These are phyloP conservation scores for Amborella trichopoda DNA, from an alignment of 164 flowering plant species.

Conservation along the genomic window DNA sequence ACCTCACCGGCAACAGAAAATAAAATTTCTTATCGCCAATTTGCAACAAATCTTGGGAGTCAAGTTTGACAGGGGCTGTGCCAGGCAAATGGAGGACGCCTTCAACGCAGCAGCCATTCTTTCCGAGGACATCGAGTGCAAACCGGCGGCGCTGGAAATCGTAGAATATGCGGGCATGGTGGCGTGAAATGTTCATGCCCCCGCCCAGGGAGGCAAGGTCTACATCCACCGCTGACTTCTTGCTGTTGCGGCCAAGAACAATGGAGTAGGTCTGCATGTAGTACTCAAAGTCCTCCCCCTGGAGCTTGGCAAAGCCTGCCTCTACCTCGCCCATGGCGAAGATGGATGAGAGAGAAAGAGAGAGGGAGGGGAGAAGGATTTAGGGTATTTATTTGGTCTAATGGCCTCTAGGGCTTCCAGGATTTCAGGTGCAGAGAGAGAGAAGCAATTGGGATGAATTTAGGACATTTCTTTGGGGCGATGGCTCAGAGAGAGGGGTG, in stretches of 20 bases:
- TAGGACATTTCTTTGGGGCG: no score
- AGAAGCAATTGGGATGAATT: no score
- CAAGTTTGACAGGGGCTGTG: slow-evolving; percentile 71
- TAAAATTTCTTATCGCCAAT: slow-evolving; percentile 97
- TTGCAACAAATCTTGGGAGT: slow-evolving; percentile 87
- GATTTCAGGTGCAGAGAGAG: no score
- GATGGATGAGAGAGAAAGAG: no score
- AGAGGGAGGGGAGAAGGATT: no score
- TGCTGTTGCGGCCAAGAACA: slow-evolving; percentile 77
- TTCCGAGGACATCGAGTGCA: slow-evolving; percentile 86
- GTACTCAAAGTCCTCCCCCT: slow-evolving; percentile 97
- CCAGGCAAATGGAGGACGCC: slow-evolving; percentile 93
- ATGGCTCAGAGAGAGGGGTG: no score
- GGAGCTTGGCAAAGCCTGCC: slow-evolving; percentile 96
- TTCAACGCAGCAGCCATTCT: slow-evolving; percentile 89
- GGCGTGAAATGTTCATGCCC: slow-evolving; percentile 98
- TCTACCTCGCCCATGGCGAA: slow-evolving; percentile 70
- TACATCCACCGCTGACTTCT: slow-evolving; percentile 85
- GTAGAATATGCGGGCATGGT: slow-evolving; percentile 98
- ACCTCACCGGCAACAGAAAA: slow-evolving; percentile 63
- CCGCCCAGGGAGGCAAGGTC: slow-evolving; percentile 89
- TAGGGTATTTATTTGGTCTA: no score
- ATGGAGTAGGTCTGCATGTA: slow-evolving; percentile 99
- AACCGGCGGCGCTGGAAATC: slow-evolving; percentile 92
- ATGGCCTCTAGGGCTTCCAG: no score